A percentile compares a stretch with the other conserved stretches of the same genome.
phyloP scores from a whole-genome alignment of 139 green algal genomes.

The Zygnema cylindricum region DNA sequence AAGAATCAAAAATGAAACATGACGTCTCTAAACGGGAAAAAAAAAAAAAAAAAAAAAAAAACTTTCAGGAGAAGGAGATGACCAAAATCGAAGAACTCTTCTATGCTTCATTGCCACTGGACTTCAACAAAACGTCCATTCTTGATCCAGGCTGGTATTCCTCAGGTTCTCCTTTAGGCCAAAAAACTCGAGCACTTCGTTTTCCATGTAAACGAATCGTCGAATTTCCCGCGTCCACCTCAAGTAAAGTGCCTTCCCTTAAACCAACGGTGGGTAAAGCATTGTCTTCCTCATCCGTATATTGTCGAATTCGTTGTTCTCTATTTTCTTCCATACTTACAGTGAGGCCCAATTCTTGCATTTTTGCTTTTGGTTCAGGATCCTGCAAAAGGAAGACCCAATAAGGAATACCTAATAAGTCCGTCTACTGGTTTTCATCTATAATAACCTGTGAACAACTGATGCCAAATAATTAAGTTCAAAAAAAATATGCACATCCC shows the following conservation, averaged over 20 bases:
- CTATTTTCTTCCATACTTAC: slow-evolving; percentile 45
- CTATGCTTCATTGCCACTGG: not conserved
- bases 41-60: no score
- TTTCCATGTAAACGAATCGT: slow-evolving; percentile 31
- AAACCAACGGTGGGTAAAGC: slow-evolving; percentile 12
- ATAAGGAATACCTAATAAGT: no score
- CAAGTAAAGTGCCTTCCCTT: slow-evolving; percentile 27
- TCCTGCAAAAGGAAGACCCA: no score
- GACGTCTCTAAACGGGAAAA: no score
- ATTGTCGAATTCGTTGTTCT: slow-evolving; percentile 43
- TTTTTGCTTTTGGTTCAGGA: slow-evolving; percentile 49
- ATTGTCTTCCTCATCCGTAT: slow-evolving; percentile 24
- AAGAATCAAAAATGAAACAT: no score
- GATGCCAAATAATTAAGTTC: no score
- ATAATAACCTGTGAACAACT: no score
- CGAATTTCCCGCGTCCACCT: slow-evolving; percentile 10
- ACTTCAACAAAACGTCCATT: slow-evolving; percentile 41
- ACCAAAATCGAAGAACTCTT: no score
- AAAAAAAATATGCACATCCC: no score
- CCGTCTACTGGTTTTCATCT: no score
- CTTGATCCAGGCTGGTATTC: slow-evolving; percentile 21
- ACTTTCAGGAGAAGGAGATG: no score
- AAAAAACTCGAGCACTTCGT: slow-evolving; percentile 23
- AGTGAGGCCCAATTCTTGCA: slow-evolving; percentile 43
- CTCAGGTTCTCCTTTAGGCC: slow-evolving; percentile 6